Evolutionary conservation across 768 basidiomycete species (phyloP).

Genomic region (Vishniacozyma victoriae): DNA sequence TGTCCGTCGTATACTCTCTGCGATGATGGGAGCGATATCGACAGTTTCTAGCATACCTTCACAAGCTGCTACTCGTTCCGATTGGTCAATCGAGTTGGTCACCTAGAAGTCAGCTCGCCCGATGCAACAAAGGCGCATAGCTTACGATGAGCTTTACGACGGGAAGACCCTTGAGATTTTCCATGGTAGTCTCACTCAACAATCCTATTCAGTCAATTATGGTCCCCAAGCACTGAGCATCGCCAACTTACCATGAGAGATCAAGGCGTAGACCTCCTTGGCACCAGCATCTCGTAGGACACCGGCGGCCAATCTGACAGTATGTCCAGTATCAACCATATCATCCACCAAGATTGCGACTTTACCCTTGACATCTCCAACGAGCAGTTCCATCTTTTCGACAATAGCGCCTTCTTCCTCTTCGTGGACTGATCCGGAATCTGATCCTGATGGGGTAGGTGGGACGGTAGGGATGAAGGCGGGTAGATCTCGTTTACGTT

Average conservation of each 20-base stretch:
- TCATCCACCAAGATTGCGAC: conserved; percentile 91
- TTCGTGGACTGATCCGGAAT: conserved; percentile 20
- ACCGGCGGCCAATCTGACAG: conserved; percentile 81
- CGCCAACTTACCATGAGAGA: conserved; percentile 61
- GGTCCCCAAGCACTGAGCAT: background rate
- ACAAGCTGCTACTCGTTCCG: conserved; percentile 58
- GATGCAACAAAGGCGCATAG: background rate
- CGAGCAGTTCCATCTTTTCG: conserved; percentile 55
- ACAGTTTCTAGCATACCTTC: conserved; percentile 85
- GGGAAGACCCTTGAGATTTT: conserved; percentile 62
- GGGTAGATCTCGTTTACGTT: conserved; percentile 62
- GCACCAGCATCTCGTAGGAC: conserved; percentile 88
- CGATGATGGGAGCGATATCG: conserved; percentile 88
- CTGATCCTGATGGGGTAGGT: conserved; percentile 35
- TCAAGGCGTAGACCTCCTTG: conserved; percentile 75
- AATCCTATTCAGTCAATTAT: conserved; percentile 56
- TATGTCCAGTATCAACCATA: conserved; percentile 61
- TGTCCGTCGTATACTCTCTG: conserved; percentile 89
- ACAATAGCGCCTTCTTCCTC: conserved; percentile 29
- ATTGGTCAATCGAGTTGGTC: conserved; percentile 94
- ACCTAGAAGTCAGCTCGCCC: conserved; percentile 9
- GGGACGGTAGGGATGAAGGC: conserved; percentile 28
- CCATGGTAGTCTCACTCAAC: conserved; percentile 79
- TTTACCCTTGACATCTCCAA: conserved; percentile 77
- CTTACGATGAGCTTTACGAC: conserved; percentile 86